phyloP scores from a whole-genome alignment of 495 filamentous ascomycete species.

The Penicillium soppii region DNA sequence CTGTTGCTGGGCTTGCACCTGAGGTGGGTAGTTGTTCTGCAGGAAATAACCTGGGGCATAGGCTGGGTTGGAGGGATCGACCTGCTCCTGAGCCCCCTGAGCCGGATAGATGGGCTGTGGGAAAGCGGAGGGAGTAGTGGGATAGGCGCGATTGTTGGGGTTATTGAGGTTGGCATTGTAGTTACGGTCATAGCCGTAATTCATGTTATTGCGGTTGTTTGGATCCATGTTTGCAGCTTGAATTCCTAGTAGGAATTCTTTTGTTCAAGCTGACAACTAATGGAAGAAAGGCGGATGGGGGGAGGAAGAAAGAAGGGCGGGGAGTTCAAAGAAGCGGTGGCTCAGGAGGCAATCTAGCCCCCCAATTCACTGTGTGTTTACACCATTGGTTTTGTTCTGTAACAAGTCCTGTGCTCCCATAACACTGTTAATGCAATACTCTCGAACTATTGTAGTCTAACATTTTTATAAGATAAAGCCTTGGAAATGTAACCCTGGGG shows the following conservation, averaged over 20 bases:
- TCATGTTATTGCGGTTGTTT: slow-evolving; percentile 65
- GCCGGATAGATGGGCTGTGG: slow-evolving; percentile 82
- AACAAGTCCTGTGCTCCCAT: neutral
- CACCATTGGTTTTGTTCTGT: neutral
- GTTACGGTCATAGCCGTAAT: slow-evolving; percentile 66
- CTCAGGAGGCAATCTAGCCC: slow-evolving; percentile 31
- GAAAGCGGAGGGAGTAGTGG: slow-evolving; percentile 94
- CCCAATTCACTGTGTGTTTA: neutral
- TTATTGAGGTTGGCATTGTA: too few relatives aligned
- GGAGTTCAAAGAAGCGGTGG: slow-evolving; percentile 37
- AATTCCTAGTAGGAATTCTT: slow-evolving; percentile 11
- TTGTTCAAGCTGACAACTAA: slow-evolving; percentile 1
- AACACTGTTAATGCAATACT: neutral
- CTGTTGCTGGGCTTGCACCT: slow-evolving; percentile 48
- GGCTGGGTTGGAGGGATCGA: slow-evolving; percentile 46
- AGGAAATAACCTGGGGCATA: slow-evolving; percentile 66
- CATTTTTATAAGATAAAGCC: too few relatives aligned
- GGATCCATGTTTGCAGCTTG: slow-evolving; percentile 46
- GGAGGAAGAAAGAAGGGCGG: slow-evolving; percentile 18
- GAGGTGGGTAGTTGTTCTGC: slow-evolving; percentile 52
- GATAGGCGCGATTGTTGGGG: slow-evolving; percentile 85
- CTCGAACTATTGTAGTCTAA: neutral
- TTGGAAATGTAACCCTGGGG: too few relatives aligned
- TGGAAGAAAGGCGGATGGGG: slow-evolving; percentile 11
- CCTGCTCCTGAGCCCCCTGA: slow-evolving; percentile 56